phyloP scores from a whole-genome alignment of 2,329 filamentous ascomycete species.

The Ceratocystis colombiana region DNA sequence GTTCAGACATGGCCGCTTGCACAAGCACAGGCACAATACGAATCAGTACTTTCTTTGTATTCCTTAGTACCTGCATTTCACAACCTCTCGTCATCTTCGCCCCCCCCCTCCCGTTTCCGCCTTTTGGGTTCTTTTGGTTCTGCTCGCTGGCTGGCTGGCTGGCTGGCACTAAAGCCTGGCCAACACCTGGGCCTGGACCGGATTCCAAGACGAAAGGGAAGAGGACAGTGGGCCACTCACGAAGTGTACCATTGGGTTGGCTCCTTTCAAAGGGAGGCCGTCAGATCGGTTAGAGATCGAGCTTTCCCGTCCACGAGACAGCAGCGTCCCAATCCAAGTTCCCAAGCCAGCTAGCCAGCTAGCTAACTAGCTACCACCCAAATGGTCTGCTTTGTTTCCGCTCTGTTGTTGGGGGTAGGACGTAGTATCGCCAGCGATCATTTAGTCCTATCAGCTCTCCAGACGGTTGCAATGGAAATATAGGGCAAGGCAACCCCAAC shows the following conservation, averaged over 20 bases:
- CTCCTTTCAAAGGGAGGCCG: conserved; percentile 7
- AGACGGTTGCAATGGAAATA: too few relatives aligned
- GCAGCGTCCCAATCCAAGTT: too few relatives aligned
- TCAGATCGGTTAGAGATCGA: conserved; percentile 10
- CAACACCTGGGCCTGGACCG: too few relatives aligned
- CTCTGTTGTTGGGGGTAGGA: neutral
- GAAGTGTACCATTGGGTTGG: neutral
- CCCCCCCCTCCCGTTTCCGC: neutral
- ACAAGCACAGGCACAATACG: too few relatives aligned
- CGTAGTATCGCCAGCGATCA: conserved; percentile 1
- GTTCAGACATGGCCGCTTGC: too few relatives aligned
- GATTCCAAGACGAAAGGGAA: neutral
- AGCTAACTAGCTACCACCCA: neutral
- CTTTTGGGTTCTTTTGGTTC: neutral
- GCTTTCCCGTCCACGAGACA: neutral
- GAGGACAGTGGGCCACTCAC: neutral
- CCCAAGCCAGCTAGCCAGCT: neutral
- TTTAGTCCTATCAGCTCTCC: neutral
- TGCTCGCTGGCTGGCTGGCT: neutral
- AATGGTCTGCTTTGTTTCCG: neutral
- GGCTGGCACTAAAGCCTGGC: too few relatives aligned
- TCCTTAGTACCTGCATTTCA: too few relatives aligned
- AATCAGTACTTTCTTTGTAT: too few relatives aligned
- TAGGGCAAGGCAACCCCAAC: too few relatives aligned
- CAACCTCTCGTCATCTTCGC: too few relatives aligned